These are phyloP conservation scores for Biancaea sappan DNA, from an alignment of 306 rosid genomes.

Conservation along the genomic window DNA sequence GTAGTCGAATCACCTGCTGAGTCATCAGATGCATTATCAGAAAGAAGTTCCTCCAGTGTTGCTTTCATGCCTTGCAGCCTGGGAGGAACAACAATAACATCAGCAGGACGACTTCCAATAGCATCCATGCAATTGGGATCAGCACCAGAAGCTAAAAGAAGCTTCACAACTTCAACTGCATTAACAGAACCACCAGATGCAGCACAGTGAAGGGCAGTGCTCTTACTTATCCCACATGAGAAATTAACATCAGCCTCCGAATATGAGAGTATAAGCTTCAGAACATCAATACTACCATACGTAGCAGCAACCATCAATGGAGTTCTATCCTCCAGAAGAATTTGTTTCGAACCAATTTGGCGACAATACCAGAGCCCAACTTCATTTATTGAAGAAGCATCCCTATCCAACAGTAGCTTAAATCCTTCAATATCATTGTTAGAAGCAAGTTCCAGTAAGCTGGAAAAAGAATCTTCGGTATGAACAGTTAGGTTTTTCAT, in stretches of 20 bases:
- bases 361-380: slow-evolving; percentile 80
- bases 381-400: slow-evolving; percentile 53
- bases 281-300: slow-evolving; percentile 73
- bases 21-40: slow-evolving; percentile 46
- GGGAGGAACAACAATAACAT: slow-evolving; percentile 74
- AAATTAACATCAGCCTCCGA: slow-evolving; percentile 64
- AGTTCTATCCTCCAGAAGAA: slow-evolving; percentile 72
- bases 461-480: slow-evolving; percentile 66
- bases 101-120: slow-evolving; percentile 68
- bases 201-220: slow-evolving; percentile 95
- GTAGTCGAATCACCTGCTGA: slow-evolving; percentile 44
- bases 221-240: slow-evolving; percentile 62
- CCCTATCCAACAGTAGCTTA: slow-evolving; percentile 52
- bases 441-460: slow-evolving; percentile 75
- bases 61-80: slow-evolving; percentile 48
- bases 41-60: slow-evolving; percentile 60
- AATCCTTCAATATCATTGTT: slow-evolving; percentile 77
- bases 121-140: slow-evolving; percentile 56
- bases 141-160: slow-evolving; percentile 77
- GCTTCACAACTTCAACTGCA: slow-evolving; percentile 56
- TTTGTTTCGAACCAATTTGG: slow-evolving; percentile 68
- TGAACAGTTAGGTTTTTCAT: slow-evolving; percentile 59
- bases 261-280: slow-evolving; percentile 60
- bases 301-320: slow-evolving; percentile 91
- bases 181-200: slow-evolving; percentile 77